Conservation (phyloP, 2,329 filamentous ascomycete genomes). For the Ophiocordyceps camponoti-leonardi region DNA sequence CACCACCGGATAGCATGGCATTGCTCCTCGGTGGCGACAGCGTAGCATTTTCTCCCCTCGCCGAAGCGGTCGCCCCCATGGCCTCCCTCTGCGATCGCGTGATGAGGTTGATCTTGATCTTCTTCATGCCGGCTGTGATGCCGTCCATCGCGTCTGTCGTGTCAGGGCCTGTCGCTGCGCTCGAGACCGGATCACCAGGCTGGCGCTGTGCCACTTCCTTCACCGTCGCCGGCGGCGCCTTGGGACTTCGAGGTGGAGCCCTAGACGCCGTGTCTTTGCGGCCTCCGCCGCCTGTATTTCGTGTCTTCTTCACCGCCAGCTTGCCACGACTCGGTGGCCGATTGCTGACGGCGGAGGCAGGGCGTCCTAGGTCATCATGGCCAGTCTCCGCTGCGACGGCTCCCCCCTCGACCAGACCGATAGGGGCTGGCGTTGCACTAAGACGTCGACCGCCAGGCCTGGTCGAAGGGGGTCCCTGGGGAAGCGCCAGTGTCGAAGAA, state of each 20-base stretch:
- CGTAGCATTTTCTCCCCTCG: slow-evolving; percentile 7
- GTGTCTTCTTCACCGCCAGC: slow-evolving; percentile 41
- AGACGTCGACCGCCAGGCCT: slow-evolving; percentile 27
- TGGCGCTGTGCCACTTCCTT: slow-evolving; percentile 3
- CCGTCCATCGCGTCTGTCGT: slow-evolving; percentile 28
- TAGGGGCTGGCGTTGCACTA: slow-evolving; percentile 27
- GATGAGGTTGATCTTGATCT: slow-evolving; percentile 44
- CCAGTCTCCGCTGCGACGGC: slow-evolving; percentile 1
- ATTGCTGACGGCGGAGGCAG: slow-evolving; percentile 23
- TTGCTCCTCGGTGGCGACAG: background rate
- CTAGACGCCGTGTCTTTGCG: slow-evolving; percentile 22
- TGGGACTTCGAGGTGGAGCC: slow-evolving; percentile 14
- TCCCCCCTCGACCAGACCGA: slow-evolving; percentile 7
- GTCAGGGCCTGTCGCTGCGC: slow-evolving; percentile 2
- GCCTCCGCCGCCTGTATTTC: slow-evolving; percentile 24
- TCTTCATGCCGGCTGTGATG: slow-evolving; percentile 41
- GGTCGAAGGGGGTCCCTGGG: slow-evolving; percentile 8
- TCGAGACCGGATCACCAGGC: slow-evolving; percentile 2
- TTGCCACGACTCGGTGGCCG: slow-evolving; percentile 20
- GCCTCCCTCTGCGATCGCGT: slow-evolving; percentile 41
- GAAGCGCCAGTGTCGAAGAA: slow-evolving; percentile 14
- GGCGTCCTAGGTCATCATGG: slow-evolving; percentile 8
- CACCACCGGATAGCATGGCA: background rate
- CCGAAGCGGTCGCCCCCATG: slow-evolving; percentile 18
- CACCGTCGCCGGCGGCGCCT: slow-evolving; percentile 13